phyloP scores from a whole-genome alignment of 2,329 filamentous ascomycete genomes.

The Colletotrichum euphorbiae region DNA sequence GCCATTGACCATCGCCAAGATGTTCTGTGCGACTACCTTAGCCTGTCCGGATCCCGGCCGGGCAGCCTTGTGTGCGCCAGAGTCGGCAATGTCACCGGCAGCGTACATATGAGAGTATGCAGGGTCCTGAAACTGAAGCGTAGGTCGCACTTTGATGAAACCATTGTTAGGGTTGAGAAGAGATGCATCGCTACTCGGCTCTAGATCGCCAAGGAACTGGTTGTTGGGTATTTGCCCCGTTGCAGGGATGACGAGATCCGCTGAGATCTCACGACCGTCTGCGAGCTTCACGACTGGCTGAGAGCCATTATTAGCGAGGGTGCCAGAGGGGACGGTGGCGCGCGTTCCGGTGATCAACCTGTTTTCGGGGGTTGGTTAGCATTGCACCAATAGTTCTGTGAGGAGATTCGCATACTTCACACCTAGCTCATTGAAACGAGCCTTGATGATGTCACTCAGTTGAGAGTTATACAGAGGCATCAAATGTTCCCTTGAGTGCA shows the following conservation, averaged over 20 bases:
- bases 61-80: conserved; percentile 54
- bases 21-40: conserved; percentile 57
- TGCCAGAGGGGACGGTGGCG: background rate
- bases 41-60: conserved; percentile 58
- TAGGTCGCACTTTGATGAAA: conserved; percentile 54
- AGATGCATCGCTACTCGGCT: background rate
- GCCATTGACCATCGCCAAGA: conserved; percentile 53
- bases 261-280: conserved; percentile 13
- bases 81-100: conserved; percentile 63
- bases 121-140: conserved; percentile 54
- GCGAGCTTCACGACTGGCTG: background rate
- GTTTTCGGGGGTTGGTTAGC: background rate
- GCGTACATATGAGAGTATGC: conserved; percentile 56
- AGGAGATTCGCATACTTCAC: conserved; percentile 1
- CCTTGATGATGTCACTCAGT: conserved; percentile 22
- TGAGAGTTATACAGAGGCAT: conserved; percentile 45
- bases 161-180: conserved; percentile 15
- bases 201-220: conserved; percentile 1
- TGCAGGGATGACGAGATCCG: conserved; percentile 24
- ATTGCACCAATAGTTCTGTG: fast-evolving
- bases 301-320: background rate
- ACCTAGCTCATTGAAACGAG: conserved; percentile 9
- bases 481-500: conserved; percentile 58
- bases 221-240: conserved; percentile 28
- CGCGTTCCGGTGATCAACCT: conserved; percentile 21